Base-by-base conservation (phyloP, 805 yeast species). In the Saccharomycopsis sp. region DNA sequence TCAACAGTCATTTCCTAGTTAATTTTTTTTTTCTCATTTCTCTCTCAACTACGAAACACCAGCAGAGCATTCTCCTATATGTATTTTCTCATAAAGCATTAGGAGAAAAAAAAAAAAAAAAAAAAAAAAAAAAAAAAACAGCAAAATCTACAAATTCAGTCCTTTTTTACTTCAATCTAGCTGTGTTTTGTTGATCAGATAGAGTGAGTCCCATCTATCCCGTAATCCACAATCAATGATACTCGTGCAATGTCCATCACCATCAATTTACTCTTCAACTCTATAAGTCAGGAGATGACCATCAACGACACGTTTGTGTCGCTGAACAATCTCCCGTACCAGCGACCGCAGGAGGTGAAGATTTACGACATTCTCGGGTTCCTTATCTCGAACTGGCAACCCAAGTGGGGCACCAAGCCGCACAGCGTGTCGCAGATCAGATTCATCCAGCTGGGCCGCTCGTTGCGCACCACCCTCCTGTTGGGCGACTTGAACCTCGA, bases 371-470 rank as follows among this genome's bases (percentile, higher is more conserved):
- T 46, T n/a, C 23, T 42, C 5, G 42, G 19, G 3, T 46, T 46
- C 18, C 22, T 46, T 10, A 34, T 42, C 4, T 18, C 44, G 21
- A 46, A 42, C 25, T 46, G 49, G 49, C 49, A 42, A 23, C 42
- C 41, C 7, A 30, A 42, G 34, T 46, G 49, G 49, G 49, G 49
- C 7, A 25, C 42, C 10, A 42, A 35, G 21, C 49, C 49, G n/a
- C 8, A 23, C 18, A 38, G 29, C 15, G 34, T 42, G 20, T 20
- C 46, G n/a, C 41, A 35, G 26, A 13, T 46, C 17, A 30, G 49
- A 7, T 42, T 40, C 17, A 32, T 32, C 22, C 46, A 43, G 26
- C 23, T 16, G 27, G 46, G 43, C 4, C 26, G 46, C 19, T 23
- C 46, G 3, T 10, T 46, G 12, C 23, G 49, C 13, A 29, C 44